Conservation (phyloP, 129 eudicot genomes). For the Lactuca sativa region DNA sequence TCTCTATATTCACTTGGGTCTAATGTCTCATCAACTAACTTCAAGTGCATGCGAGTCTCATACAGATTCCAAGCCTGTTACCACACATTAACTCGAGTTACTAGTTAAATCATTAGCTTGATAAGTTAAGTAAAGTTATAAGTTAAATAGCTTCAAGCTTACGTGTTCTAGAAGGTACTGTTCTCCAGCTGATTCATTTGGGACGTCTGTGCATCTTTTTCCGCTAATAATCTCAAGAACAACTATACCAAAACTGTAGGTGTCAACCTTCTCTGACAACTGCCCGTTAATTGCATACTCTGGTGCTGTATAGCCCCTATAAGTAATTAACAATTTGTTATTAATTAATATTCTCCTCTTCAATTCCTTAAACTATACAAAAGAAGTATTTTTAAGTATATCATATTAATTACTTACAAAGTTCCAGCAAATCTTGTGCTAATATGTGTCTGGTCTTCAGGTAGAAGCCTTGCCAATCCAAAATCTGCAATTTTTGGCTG, state of each 20-base stretch:
- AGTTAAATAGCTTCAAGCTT: neutral
- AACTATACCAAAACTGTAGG: conserved; percentile 76
- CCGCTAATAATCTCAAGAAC: conserved; percentile 77
- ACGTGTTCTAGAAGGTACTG: conserved; percentile 76
- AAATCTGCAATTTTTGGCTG: conserved; percentile 79
- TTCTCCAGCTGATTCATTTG: conserved; percentile 41
- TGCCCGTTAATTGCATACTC: conserved; percentile 86
- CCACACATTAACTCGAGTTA: neutral
- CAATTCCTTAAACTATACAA: neutral
- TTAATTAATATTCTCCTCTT: neutral
- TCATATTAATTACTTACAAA: conserved; percentile 43
- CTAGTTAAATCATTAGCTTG: neutral
- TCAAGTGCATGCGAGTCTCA: conserved; percentile 45
- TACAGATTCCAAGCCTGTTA: conserved; percentile 72
- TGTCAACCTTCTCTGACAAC: conserved; percentile 77
- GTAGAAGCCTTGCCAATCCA: conserved; percentile 71
- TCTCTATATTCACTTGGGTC: conserved; percentile 48
- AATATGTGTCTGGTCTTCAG: conserved; percentile 62
- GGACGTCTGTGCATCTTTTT: conserved; percentile 51
- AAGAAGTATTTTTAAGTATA: neutral
- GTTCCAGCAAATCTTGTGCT: conserved; percentile 76
- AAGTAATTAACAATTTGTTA: conserved; percentile 11
- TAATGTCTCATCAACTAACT: conserved; percentile 61
- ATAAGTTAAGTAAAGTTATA: neutral
- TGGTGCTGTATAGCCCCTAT: conserved; percentile 85